These are phyloP conservation scores for Fusarium sp. DNA, from an alignment of 2,329 filamentous ascomycete genomes.

Conservation along the genomic window DNA sequence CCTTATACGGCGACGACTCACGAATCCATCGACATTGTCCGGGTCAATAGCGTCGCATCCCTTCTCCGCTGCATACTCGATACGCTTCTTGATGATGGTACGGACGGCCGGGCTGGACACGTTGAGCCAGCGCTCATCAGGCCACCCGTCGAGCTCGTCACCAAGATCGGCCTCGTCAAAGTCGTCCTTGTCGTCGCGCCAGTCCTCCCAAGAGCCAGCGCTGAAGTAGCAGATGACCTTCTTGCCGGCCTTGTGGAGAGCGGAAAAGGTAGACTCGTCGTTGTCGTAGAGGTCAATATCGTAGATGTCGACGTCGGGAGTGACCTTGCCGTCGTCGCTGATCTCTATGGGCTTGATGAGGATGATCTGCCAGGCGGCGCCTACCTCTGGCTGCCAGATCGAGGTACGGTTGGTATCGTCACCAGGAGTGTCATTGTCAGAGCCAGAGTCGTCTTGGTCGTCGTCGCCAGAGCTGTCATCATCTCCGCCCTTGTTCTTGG, in stretches of 20 bases:
- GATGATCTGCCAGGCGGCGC: constrained; percentile 71
- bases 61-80: constrained; percentile 69
- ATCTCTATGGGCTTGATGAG: constrained; percentile 58
- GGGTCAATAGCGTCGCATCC: constrained; percentile 77
- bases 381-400: constrained; percentile 64
- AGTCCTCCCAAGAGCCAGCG: constrained; percentile 74
- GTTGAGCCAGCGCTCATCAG: constrained; percentile 74
- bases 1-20: constrained; percentile 47
- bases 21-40: constrained; percentile 76
- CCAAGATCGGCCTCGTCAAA: constrained; percentile 69
- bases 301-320: constrained; percentile 61
- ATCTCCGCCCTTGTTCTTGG: constrained; percentile 43
- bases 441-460: constrained; percentile 39
- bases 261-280: constrained; percentile 54
- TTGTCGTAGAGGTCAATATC: constrained; percentile 68
- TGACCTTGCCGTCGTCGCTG: constrained; percentile 49
- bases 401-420: constrained; percentile 35
- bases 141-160: constrained; percentile 69
- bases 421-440: constrained; percentile 25
- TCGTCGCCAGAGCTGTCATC: constrained; percentile 27
- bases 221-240: constrained; percentile 82
- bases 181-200: constrained; percentile 65
- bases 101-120: constrained; percentile 67
- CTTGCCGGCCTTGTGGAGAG: constrained; percentile 66
- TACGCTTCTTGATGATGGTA: constrained; percentile 69